Percentiles rank a stretch among this genome's conserved stretches.
These are phyloP conservation scores for Sugiyamaella japonica DNA, from an alignment of 1,139 yeast species.

Conservation along the genomic window DNA sequence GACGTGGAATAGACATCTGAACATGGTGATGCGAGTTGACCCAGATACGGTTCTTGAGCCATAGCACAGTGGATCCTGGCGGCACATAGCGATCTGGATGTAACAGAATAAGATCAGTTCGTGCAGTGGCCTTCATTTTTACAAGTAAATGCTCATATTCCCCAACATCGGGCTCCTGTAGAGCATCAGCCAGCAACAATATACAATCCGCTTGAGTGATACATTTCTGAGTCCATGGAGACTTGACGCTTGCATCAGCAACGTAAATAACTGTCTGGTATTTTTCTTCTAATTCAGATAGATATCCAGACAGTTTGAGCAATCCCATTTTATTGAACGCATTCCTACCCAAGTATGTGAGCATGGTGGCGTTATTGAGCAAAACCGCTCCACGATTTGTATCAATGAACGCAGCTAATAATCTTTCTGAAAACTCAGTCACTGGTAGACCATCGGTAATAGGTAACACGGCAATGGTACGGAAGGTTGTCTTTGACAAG, in stretches of 20 bases:
- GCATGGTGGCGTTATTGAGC: conserved; percentile 76
- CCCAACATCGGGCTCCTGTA: conserved; percentile 68
- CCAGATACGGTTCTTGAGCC: conserved; percentile 88
- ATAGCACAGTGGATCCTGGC: conserved; percentile 80
- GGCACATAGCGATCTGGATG: conserved; percentile 81
- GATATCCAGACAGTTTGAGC: conserved; percentile 81
- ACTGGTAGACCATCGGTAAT: conserved; percentile 79
- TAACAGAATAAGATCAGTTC: conserved; percentile 80
- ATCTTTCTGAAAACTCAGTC: conserved; percentile 72
- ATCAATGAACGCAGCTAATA: conserved; percentile 66
- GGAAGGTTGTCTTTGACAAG: conserved; percentile 48
- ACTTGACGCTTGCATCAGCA: conserved; percentile 79
- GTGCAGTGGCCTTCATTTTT: conserved; percentile 77
- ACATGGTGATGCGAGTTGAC: conserved; percentile 92
- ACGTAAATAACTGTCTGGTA: conserved; percentile 85
- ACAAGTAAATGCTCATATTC: conserved; percentile 79
- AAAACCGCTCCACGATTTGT: conserved; percentile 76
- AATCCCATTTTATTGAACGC: conserved; percentile 90
- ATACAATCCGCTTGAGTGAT: conserved; percentile 93
- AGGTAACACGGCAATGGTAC: conserved; percentile 85
- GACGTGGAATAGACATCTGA: conserved; percentile 41
- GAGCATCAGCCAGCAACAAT: conserved; percentile 50
- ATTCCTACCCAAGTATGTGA: conserved; percentile 81
- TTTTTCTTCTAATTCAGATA: conserved; percentile 87
- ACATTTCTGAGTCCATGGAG: conserved; percentile 91